Evolutionary conservation across 163 green algal genomes (phyloP).

Genomic region (Chlamydomonas reinhardtii): DNA sequence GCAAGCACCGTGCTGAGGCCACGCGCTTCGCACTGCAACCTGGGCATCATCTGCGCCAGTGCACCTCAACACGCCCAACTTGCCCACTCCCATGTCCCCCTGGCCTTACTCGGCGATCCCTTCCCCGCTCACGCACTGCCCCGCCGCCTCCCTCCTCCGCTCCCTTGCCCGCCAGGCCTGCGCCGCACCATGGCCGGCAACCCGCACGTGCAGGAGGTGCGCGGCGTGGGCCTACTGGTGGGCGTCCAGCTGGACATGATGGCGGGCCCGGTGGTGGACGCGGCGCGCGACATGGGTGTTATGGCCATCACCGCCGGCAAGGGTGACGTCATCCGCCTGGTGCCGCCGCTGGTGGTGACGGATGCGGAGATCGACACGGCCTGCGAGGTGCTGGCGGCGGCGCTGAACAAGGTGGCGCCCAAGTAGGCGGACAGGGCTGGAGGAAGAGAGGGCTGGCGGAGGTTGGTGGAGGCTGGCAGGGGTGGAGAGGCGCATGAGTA

Average conservation of each 20-base stretch:
- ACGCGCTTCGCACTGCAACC: too few species aligned
- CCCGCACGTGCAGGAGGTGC: constrained; percentile 84
- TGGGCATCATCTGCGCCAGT: too few species aligned
- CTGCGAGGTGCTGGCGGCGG: constrained; percentile 36
- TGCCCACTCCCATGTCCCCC: too few species aligned
- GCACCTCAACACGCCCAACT: too few species aligned
- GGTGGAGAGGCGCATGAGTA: too few species aligned
- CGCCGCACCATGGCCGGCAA: constrained; percentile 56
- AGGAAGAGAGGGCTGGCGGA: too few species aligned
- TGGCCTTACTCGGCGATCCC: neutral
- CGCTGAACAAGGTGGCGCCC: constrained; percentile 38
- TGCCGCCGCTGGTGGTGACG: constrained; percentile 93
- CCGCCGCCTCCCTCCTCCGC: too few species aligned
- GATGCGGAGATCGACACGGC: constrained; percentile 89
- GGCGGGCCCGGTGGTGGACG: constrained; percentile 81
- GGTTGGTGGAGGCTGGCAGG: too few species aligned
- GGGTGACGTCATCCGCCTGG: constrained; percentile 96
- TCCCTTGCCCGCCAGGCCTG: constrained; percentile 1
- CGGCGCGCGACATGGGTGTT: constrained; percentile 84
- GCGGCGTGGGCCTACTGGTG: constrained; percentile 92
- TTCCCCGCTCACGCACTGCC: neutral
- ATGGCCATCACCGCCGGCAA: constrained; percentile 97
- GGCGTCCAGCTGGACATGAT: constrained; percentile 93
- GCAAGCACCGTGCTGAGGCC: too few species aligned
- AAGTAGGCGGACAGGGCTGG: neutral